A percentile compares a stretch with the other conserved stretches of the same genome.
phyloP scores from a whole-genome alignment of 1,284 basidiomycete species.

The Papiliotrema fonsecae region DNA sequence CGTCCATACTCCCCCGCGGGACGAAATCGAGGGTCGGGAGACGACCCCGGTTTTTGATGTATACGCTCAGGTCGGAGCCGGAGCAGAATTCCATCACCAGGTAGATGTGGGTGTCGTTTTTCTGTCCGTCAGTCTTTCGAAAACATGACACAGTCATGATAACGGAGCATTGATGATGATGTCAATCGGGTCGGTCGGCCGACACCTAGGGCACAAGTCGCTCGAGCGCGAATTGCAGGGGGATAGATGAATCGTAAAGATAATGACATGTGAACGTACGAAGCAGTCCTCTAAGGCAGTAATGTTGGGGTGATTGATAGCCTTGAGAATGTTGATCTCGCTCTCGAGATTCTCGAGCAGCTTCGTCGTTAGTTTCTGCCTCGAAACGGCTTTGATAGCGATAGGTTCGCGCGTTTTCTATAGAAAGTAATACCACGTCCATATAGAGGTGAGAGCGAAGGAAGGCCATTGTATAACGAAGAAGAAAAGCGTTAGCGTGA shows the following conservation, averaged over 20 bases:
- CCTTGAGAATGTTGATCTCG: constrained; percentile 96
- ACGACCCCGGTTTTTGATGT: constrained; percentile 88
- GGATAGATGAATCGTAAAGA: neutral
- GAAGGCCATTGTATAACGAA: no score
- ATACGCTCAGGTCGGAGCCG: constrained; percentile 90
- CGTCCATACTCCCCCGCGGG: constrained; percentile 51
- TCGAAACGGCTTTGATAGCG: constrained; percentile 92
- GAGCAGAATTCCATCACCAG: constrained; percentile 97
- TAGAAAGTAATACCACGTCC: neutral
- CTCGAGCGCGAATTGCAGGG: no score
- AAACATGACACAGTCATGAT: no score
- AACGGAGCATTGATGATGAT: no score
- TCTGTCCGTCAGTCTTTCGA: constrained; percentile 56
- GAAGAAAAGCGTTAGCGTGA: neutral
- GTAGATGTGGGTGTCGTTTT: constrained; percentile 89
- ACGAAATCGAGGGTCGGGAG: constrained; percentile 78
- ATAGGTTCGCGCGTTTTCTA: constrained; percentile 72
- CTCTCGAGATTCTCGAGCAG: constrained; percentile 94
- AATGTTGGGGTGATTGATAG: constrained; percentile 86
- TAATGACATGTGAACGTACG: constrained; percentile 38
- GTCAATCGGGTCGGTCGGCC: no score
- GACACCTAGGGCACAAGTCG: no score
- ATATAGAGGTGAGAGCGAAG: constrained; percentile 5
- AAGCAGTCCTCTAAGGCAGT: constrained; percentile 91
- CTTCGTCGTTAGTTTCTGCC: constrained; percentile 82